Percentiles rank a stretch among this genome's conserved stretches.
phyloP scores from a whole-genome alignment of 345 rosid species.

The Dipteronia dyeriana region DNA sequence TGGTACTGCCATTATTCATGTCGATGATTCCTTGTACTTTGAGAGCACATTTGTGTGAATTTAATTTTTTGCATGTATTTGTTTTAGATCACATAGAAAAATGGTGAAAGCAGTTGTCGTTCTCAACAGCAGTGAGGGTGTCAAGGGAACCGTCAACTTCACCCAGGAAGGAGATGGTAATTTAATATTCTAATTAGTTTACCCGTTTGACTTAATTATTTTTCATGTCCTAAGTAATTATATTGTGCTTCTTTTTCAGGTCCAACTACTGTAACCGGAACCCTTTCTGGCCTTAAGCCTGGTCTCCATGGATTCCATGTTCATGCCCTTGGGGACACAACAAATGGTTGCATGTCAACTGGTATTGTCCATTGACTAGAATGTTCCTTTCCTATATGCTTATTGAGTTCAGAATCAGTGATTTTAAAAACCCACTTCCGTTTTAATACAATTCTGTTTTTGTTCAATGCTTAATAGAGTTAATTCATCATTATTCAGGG shows the following conservation, averaged over 20 bases:
- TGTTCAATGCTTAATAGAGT: not conserved
- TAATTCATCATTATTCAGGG: conserved; percentile 43
- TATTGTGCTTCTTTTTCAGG: conserved; percentile 33
- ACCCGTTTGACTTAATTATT: not conserved
- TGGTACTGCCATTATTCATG: not conserved
- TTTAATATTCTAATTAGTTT: not conserved
- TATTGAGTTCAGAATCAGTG: not conserved
- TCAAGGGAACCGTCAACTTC: conserved; percentile 73
- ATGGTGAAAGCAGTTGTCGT: conserved; percentile 93
- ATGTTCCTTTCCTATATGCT: not conserved
- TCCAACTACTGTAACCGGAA: conserved; percentile 79
- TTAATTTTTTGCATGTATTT: conserved; percentile 7
- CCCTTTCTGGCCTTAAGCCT: conserved; percentile 82
- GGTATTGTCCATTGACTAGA: conserved; percentile 41
- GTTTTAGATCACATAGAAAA: conserved; percentile 68
- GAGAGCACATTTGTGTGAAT: not conserved
- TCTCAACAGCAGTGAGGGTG: conserved; percentile 71
- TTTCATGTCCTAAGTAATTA: conserved; percentile 2
- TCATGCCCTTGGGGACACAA: conserved; percentile 96
- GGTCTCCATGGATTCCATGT: conserved; percentile 97
- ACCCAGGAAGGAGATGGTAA: conserved; percentile 83
- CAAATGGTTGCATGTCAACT: conserved; percentile 99
- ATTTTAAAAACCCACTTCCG: not conserved
- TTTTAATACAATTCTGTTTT: not conserved
- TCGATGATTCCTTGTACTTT: not conserved